phyloP scores from a whole-genome alignment of 805 yeast genomes.

The Cyberlindnera americana region DNA sequence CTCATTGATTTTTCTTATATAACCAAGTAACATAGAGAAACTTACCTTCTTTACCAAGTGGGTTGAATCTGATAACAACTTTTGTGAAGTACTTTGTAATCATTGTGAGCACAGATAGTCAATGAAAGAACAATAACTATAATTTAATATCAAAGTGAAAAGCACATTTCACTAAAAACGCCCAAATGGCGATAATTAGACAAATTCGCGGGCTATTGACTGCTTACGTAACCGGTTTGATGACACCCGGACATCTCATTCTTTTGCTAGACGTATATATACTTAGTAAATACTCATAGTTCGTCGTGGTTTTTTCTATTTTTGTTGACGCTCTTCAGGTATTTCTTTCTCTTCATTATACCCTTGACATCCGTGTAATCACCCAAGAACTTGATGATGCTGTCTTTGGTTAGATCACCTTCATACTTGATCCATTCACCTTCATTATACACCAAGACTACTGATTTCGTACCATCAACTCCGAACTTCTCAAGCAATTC shows the following conservation, averaged over 20 bases:
- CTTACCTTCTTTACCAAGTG: conserved; percentile 62
- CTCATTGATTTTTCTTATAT: not conserved
- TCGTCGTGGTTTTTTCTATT: not conserved
- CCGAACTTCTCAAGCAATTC: conserved; percentile 15
- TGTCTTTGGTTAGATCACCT: conserved; percentile 32
- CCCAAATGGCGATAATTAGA: no score
- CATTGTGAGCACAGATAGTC: no score
- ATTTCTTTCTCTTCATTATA: conserved; percentile 10
- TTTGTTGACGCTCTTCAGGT: conserved; percentile 22
- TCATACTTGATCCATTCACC: conserved; percentile 23
- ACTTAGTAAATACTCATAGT: not conserved
- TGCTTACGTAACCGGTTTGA: no score
- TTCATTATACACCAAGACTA: conserved; percentile 11
- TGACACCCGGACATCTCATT: no score
- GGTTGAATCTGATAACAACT: conserved; percentile 75
- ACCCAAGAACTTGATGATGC: conserved; percentile 31
- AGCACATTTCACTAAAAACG: not conserved
- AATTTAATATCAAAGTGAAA: no score
- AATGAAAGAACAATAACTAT: no score
- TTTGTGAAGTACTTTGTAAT: conserved; percentile 85
- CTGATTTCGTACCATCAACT: conserved; percentile 17
- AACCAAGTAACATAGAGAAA: conserved; percentile 2
- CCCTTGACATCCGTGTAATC: conserved; percentile 27
- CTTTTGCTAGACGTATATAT: no score
- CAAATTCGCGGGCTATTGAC: no score